phyloP scores from a whole-genome alignment of 2,329 filamentous ascomycete genomes.

The Penicillium sp. region DNA sequence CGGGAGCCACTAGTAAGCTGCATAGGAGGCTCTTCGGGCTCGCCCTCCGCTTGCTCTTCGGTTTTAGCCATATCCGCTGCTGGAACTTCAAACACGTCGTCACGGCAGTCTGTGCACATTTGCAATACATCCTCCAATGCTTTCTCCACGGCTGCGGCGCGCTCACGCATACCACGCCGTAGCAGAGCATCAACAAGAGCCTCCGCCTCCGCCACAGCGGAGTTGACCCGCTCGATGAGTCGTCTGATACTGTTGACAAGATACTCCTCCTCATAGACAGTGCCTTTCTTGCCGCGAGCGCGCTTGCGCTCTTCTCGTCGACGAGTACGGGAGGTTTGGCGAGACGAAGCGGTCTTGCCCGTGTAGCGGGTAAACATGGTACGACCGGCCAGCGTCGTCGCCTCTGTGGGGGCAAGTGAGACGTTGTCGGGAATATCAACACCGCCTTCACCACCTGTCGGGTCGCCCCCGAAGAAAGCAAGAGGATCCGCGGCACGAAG shows the following conservation, averaged over 20 bases:
- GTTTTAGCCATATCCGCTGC: constrained; percentile 4
- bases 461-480: constrained; percentile 81
- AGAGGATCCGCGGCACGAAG: constrained; percentile 83
- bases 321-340: constrained; percentile 83
- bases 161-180: constrained; percentile 80
- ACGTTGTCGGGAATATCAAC: constrained; percentile 85
- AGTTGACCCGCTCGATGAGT: constrained; percentile 77
- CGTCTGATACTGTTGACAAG: constrained; percentile 82
- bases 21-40: constrained; percentile 23
- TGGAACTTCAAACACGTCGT: constrained; percentile 63
- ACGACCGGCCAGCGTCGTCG: constrained; percentile 71
- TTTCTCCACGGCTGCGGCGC: constrained; percentile 72
- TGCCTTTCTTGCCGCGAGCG: constrained; percentile 90
- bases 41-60: constrained; percentile 19
- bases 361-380: constrained; percentile 93
- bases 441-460: constrained; percentile 52
- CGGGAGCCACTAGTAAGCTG: constrained; percentile 32
- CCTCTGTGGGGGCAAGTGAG: constrained; percentile 80
- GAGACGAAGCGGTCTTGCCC: constrained; percentile 43
- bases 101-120: constrained; percentile 63
- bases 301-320: constrained; percentile 91
- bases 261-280: constrained; percentile 97
- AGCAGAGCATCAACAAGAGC: constrained; percentile 73
- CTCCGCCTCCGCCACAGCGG: constrained; percentile 67
- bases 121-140: constrained; percentile 72